Conservation (phyloP, 257 asterid genomes). For the Solanum lycopersicoides region DNA sequence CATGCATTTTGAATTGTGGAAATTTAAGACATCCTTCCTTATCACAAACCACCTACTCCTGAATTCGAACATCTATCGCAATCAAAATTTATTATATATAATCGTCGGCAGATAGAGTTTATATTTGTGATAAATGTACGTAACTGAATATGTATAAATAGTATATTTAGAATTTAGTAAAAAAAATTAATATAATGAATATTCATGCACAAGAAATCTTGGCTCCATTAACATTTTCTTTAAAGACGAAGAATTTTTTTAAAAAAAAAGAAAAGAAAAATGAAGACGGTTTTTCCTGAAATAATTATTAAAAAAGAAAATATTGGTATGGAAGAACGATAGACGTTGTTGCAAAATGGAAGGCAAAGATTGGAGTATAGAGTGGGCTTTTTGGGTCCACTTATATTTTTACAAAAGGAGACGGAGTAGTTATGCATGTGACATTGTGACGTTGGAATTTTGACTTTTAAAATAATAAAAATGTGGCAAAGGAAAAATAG, state of each 20-base stretch:
- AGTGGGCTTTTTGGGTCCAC: not conserved
- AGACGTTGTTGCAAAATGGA: not conserved
- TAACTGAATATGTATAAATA: not conserved
- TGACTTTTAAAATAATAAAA: not conserved
- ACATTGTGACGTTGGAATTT: not conserved
- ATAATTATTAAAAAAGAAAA: not conserved
- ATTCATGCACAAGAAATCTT: not conserved
- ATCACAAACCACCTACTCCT: not conserved
- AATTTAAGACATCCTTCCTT: not conserved
- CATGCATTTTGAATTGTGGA: not conserved
- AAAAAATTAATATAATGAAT: not conserved
- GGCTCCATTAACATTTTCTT: not conserved
- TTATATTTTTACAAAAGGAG: not conserved
- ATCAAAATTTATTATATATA: no score
- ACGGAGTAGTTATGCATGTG: not conserved
- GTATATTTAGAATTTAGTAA: not conserved
- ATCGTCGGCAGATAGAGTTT: rapidly evolving
- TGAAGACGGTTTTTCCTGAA: not conserved
- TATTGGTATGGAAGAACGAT: not conserved
- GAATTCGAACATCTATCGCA: not conserved
- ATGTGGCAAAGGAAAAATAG: not conserved
- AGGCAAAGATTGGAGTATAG: not conserved
- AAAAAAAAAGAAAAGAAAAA: not conserved
- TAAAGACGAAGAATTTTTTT: not conserved
- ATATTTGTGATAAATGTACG: not conserved